Conservation (phyloP, 108 stramenopile species). For the Fragilariopsis cylindrus region DNA sequence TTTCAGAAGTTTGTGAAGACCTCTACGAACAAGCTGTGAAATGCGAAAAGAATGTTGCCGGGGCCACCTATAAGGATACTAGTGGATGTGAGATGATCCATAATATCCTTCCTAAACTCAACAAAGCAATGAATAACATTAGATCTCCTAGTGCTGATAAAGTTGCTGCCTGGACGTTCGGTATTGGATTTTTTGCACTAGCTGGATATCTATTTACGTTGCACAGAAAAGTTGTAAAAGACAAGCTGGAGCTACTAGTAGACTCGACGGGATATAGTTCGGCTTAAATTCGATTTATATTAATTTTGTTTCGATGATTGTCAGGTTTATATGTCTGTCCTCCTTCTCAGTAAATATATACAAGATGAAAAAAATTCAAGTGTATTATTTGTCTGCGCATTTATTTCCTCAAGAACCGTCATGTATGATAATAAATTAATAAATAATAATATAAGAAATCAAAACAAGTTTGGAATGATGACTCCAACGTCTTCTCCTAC, state of each 20-base stretch:
- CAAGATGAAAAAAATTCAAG: no score
- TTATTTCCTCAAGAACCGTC: no score
- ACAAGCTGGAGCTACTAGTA: conserved; percentile 14
- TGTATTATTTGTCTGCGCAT: no score
- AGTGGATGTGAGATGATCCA: conserved; percentile 56
- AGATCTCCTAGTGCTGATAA: neutral
- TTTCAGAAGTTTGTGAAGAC: conserved; percentile 62
- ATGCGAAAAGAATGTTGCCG: conserved; percentile 60
- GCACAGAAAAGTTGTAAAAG: conserved; percentile 41
- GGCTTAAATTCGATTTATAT: neutral
- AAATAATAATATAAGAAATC: no score
- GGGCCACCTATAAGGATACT: conserved; percentile 49
- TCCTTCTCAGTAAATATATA: no score
- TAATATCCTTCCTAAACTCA: conserved; percentile 31
- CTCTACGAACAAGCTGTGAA: conserved; percentile 60
- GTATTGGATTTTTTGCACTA: conserved; percentile 45
- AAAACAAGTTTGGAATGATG: no score
- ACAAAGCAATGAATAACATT: conserved; percentile 19
- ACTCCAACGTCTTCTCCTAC: no score
- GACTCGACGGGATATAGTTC: neutral
- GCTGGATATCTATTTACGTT: conserved; percentile 45
- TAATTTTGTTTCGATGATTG: no score
- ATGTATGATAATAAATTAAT: no score
- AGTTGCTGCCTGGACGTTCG: conserved; percentile 48
- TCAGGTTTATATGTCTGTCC: no score